Percentiles rank a stretch among this genome's conserved stretches.
These are phyloP conservation scores for Aspergillus alliaceus DNA, from an alignment of 2,329 filamentous ascomycete species.

Conservation along the genomic window DNA sequence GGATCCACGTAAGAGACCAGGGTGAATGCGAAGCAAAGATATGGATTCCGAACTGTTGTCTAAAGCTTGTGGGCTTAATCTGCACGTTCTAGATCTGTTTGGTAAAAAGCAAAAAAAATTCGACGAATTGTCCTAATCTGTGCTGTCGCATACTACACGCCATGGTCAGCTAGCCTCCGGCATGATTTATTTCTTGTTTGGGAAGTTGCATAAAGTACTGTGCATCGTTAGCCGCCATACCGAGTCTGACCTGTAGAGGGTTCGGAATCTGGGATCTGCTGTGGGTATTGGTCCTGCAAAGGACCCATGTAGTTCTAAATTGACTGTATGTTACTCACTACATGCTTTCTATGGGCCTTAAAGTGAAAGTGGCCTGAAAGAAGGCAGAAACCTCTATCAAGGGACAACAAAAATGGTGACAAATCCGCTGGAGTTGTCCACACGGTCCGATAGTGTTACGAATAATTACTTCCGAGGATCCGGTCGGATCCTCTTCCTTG, in stretches of 20 bases:
- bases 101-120: neutral
- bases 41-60: too few relatives aligned
- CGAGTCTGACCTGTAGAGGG: too few relatives aligned
- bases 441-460: too few relatives aligned
- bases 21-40: neutral
- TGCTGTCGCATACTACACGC: neutral
- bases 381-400: too few relatives aligned
- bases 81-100: neutral
- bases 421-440: too few relatives aligned
- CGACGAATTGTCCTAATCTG: neutral
- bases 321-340: neutral
- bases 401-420: too few relatives aligned
- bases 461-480: too few relatives aligned
- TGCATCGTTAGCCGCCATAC: neutral
- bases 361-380: neutral
- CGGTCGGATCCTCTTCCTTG: too few relatives aligned
- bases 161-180: neutral
- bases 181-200: neutral
- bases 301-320: neutral
- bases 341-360: neutral
- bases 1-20: too few relatives aligned
- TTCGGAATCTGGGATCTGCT: neutral
- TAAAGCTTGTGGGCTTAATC: too few relatives aligned
- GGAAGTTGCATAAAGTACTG: neutral
- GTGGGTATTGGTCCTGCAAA: neutral